Conservation (phyloP, 2,329 filamentous ascomycete species). For the Fusarium metavorans region DNA sequence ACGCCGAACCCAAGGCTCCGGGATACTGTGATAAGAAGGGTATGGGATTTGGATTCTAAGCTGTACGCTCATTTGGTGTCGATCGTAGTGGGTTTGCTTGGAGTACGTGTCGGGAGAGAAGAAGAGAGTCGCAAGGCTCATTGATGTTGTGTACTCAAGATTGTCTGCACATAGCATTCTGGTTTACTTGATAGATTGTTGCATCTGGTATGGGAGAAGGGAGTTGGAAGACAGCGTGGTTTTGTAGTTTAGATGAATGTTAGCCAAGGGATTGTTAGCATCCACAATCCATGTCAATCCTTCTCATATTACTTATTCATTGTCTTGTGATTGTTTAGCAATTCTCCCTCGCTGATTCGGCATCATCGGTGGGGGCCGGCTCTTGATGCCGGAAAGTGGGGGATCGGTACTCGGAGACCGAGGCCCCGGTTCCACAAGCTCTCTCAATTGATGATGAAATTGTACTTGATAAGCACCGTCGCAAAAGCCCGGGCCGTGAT, state of each 20-base stretch:
- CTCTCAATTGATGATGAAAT: constrained; percentile 27
- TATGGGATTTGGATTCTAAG: constrained; percentile 39
- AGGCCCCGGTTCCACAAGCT: constrained; percentile 19
- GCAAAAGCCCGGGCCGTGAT: constrained; percentile 30
- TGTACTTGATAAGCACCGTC: constrained; percentile 6
- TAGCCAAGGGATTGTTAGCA: background rate
- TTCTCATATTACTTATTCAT: background rate
- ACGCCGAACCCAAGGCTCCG: constrained; percentile 61
- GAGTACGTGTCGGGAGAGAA: constrained; percentile 13
- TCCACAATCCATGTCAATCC: background rate
- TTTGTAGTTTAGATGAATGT: constrained; percentile 15
- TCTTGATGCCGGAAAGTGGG: constrained; percentile 39
- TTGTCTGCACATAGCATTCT: constrained; percentile 40
- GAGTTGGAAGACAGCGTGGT: constrained; percentile 23
- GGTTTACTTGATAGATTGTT: constrained; percentile 41
- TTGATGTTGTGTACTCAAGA: constrained; percentile 9
- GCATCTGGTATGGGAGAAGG: constrained; percentile 30
- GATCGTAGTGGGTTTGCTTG: background rate
- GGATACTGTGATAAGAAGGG: constrained; percentile 65
- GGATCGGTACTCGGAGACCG: constrained; percentile 37
- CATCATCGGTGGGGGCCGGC: constrained; percentile 30
- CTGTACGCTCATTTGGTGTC: background rate
- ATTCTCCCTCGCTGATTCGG: constrained; percentile 24
- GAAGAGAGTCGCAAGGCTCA: constrained; percentile 26
- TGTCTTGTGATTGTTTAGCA: constrained; percentile 3